These are phyloP conservation scores for Aureobasidium sp. DNA, from an alignment of 2,329 filamentous ascomycete genomes.

Conservation along the genomic window DNA sequence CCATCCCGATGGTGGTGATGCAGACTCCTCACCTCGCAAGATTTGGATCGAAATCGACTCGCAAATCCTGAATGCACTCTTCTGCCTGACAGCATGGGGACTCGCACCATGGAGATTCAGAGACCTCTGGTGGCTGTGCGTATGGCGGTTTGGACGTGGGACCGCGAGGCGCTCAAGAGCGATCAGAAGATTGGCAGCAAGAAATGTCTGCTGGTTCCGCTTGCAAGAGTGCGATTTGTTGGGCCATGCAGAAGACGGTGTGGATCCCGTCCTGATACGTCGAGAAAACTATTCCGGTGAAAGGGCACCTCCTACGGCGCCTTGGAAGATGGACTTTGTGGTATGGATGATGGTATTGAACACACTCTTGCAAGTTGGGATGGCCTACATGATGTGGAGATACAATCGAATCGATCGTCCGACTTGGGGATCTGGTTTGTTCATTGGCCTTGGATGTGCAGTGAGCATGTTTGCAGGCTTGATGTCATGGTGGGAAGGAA, in stretches of 20 bases:
- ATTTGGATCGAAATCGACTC: constrained; percentile 81
- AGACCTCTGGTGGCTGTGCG: constrained; percentile 60
- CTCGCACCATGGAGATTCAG: constrained; percentile 77
- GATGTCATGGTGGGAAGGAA: constrained; percentile 61
- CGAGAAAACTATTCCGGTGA: constrained; percentile 50
- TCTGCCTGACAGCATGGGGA: constrained; percentile 81
- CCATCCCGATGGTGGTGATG: constrained; percentile 23
- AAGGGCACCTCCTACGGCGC: constrained; percentile 55
- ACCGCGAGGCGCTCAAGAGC: background rate
- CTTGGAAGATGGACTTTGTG: constrained; percentile 73
- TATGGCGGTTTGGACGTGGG: background rate
- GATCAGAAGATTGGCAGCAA: constrained; percentile 1
- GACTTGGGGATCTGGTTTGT: constrained; percentile 69
- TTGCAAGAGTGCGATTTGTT: background rate
- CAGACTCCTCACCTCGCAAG: constrained; percentile 54
- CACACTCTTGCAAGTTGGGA: constrained; percentile 64
- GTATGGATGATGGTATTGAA: constrained; percentile 73
- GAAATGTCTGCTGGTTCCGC: constrained; percentile 10
- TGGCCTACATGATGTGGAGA: constrained; percentile 74
- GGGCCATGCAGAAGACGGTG: background rate
- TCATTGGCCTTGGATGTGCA: constrained; percentile 65
- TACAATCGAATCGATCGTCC: constrained; percentile 48
- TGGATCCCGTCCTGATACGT: background rate
- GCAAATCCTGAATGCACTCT: constrained; percentile 74
- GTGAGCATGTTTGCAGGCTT: constrained; percentile 61